Conservation (phyloP, 129 eudicot species). For the Deinandra increscens region DNA sequence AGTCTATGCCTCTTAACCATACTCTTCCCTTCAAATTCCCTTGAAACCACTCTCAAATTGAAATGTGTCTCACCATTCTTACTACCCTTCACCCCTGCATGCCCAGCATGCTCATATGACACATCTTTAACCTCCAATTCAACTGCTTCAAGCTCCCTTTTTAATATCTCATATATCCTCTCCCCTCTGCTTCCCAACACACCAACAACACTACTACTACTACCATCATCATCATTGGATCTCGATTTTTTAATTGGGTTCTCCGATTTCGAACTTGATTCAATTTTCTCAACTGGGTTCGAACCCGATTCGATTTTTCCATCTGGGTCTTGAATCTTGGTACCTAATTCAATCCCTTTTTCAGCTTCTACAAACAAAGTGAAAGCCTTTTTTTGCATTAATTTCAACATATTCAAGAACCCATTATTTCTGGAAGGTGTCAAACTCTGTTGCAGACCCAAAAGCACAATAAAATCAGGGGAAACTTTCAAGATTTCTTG, state of each 20-base stretch:
- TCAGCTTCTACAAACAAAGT: slow-evolving; percentile 61
- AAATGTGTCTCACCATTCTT: slow-evolving; percentile 80
- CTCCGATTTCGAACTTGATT: background rate
- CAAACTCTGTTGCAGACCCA: slow-evolving; percentile 84
- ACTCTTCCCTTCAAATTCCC: slow-evolving; percentile 89
- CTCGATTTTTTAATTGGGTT: background rate
- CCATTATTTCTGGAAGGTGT: slow-evolving; percentile 93
- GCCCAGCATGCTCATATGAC: slow-evolving; percentile 97
- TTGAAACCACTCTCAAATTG: slow-evolving; percentile 73
- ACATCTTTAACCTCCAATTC: slow-evolving; percentile 73
- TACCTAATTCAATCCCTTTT: slow-evolving; percentile 30
- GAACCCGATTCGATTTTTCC: background rate
- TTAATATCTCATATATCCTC: slow-evolving; percentile 56
- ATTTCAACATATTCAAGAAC: slow-evolving; percentile 77
- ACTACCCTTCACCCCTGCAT: slow-evolving; percentile 75
- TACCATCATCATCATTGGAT: background rate
- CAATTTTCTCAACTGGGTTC: background rate
- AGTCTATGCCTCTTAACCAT: slow-evolving; percentile 88
- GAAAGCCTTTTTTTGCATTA: slow-evolving; percentile 83
- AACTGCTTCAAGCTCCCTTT: slow-evolving; percentile 55
- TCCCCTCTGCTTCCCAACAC: slow-evolving; percentile 66
- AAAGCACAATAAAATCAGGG: slow-evolving; percentile 69
- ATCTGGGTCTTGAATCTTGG: background rate
- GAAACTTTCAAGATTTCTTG: slow-evolving; percentile 62
- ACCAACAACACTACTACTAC: slow-evolving; percentile 7